Conservation (phyloP, 192 early-diverging fungal species). For the Rhizophagus clarus region DNA sequence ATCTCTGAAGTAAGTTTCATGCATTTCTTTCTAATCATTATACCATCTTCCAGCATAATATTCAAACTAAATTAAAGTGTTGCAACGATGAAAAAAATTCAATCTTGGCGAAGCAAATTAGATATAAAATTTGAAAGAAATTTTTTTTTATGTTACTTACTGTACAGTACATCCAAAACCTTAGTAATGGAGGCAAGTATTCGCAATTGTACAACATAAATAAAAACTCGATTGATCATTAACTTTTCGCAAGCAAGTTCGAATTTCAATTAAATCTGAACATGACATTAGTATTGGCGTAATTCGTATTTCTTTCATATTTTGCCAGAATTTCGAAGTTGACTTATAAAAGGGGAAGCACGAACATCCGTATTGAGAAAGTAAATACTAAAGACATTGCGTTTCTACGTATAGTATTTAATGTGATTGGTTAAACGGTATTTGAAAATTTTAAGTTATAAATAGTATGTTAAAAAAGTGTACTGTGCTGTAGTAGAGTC, state of each 20-base stretch:
- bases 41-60: background rate
- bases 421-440: no score
- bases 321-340: background rate
- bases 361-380: background rate
- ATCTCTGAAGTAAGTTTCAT: background rate
- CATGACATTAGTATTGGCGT: background rate
- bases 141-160: background rate
- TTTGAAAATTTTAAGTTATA: no score
- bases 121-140: no score
- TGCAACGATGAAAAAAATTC: background rate
- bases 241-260: constrained; percentile 1
- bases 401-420: background rate
- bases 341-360: background rate
- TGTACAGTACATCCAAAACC: background rate
- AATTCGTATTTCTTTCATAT: background rate
- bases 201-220: background rate
- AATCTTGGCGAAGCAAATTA: background rate
- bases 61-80: background rate
- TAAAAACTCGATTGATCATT: constrained; percentile 2
- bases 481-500: background rate
- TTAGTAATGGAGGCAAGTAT: background rate
- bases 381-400: background rate
- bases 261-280: background rate
- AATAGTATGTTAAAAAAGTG: no score
- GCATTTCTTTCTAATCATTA: background rate